Conservation (phyloP, 2,329 filamentous ascomycete genomes). For the Fusarium siculi region DNA sequence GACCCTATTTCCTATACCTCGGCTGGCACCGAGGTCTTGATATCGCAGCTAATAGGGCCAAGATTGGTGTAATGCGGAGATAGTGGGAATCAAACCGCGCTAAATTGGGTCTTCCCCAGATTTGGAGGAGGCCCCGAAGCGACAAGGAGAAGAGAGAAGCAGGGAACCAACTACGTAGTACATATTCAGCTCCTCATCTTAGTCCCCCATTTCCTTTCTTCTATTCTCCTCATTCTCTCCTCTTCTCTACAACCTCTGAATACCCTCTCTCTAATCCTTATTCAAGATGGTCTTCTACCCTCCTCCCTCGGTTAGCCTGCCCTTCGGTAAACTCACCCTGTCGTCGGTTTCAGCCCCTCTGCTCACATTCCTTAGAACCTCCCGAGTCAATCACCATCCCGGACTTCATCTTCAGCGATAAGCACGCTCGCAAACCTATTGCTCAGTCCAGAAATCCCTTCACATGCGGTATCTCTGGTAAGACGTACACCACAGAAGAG, state of each 20-base stretch:
- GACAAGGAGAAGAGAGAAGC: not conserved
- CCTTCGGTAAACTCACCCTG: conserved; percentile 54
- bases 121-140: conserved; percentile 9
- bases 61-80: conserved; percentile 21
- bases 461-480: conserved; percentile 79
- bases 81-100: conserved; percentile 8
- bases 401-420: conserved; percentile 81
- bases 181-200: conserved; percentile 24
- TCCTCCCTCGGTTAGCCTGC: conserved; percentile 69
- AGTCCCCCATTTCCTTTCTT: not conserved
- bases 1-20: not conserved
- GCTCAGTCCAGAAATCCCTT: conserved; percentile 75
- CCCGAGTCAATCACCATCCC: conserved; percentile 80
- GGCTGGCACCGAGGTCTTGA: conserved; percentile 4
- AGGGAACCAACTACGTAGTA: not conserved
- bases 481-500: conserved; percentile 71
- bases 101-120: conserved; percentile 31
- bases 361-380: conserved; percentile 55
- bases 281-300: conserved; percentile 65
- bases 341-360: not conserved
- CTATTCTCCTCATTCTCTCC: not conserved
- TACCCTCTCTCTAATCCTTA: not conserved
- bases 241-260: not conserved
- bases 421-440: conserved; percentile 73
- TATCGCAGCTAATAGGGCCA: not conserved